phyloP scores from a whole-genome alignment of 768 basidiomycete species.

The Suillus paluster region DNA sequence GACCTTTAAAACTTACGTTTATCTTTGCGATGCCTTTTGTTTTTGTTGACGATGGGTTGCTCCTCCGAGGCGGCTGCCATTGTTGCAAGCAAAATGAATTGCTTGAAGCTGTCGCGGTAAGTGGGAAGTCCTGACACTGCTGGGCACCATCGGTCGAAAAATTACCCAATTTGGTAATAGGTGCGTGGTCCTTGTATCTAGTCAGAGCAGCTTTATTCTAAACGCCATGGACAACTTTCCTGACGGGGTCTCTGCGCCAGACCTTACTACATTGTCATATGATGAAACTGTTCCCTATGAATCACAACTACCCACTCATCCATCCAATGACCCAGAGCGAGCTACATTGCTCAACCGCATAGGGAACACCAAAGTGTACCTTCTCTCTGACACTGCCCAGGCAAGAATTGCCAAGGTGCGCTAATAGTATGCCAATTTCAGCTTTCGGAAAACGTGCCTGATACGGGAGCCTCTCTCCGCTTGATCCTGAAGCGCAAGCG shows the following conservation, averaged over 20 bases:
- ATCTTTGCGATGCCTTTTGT: slow-evolving; percentile 90
- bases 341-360: slow-evolving; percentile 66
- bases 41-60: slow-evolving; percentile 65
- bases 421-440: slow-evolving; percentile 45
- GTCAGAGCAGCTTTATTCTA: background rate
- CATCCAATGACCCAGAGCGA: slow-evolving; percentile 30
- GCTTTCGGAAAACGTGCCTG: slow-evolving; percentile 45
- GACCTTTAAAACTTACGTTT: slow-evolving; percentile 69
- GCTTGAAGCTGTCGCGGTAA: background rate
- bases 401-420: slow-evolving; percentile 75
- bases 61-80: slow-evolving; percentile 39
- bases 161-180: slow-evolving; percentile 5
- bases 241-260: slow-evolving; percentile 38
- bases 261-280: slow-evolving; percentile 48
- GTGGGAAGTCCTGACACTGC: no score
- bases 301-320: slow-evolving; percentile 50
- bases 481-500: slow-evolving; percentile 54
- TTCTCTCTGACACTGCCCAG: slow-evolving; percentile 70
- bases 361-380: slow-evolving; percentile 73
- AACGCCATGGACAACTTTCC: slow-evolving; percentile 53
- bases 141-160: background rate
- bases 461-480: slow-evolving; percentile 41
- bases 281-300: slow-evolving; percentile 62
- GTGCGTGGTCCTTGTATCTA: background rate
- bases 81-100: background rate